These are phyloP conservation scores for Penium margaritaceum DNA, from an alignment of 139 green algal species.

Conservation along the genomic window DNA sequence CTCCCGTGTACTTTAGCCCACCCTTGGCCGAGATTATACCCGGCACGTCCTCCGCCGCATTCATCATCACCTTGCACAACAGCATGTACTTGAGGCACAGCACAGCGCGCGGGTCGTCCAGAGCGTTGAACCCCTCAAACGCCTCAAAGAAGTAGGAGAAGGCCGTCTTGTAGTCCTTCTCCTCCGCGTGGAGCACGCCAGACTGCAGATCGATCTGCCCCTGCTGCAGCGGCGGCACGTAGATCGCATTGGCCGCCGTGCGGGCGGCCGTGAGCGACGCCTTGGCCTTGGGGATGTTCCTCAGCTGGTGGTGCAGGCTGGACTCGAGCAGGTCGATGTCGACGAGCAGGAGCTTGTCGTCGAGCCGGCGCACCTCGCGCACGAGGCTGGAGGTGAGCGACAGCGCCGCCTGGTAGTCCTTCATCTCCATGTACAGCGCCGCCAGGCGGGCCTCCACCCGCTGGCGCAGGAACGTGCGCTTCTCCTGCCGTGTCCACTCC, in stretches of 20 bases:
- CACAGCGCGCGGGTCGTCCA: constrained; percentile 76
- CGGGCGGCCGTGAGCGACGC: constrained; percentile 84
- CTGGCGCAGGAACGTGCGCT: constrained; percentile 92
- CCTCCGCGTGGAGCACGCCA: constrained; percentile 88
- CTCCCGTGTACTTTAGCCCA: constrained; percentile 81
- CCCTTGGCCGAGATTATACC: constrained; percentile 84
- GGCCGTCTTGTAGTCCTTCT: constrained; percentile 96
- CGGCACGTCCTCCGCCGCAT: constrained; percentile 63
- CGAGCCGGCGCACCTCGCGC: constrained; percentile 89
- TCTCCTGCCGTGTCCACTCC: constrained; percentile 84
- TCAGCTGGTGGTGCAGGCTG: constrained; percentile 76
- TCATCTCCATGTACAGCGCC: constrained; percentile 71
- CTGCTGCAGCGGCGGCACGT: constrained; percentile 82
- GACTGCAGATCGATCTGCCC: constrained; percentile 69
- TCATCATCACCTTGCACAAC: constrained; percentile 73
- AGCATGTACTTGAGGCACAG: constrained; percentile 95
- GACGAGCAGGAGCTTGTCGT: constrained; percentile 97
- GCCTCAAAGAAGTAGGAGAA: constrained; percentile 98
- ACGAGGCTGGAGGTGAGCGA: constrained; percentile 58
- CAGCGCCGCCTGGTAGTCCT: constrained; percentile 60
- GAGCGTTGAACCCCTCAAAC: constrained; percentile 77
- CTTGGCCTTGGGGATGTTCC: constrained; percentile 85
- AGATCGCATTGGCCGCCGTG: constrained; percentile 93
- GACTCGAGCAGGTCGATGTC: constrained; percentile 96
- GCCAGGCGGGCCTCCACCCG: constrained; percentile 84